A percentile compares a stretch with the other conserved stretches of the same genome.
phyloP scores from a whole-genome alignment of 805 yeast genomes.

The Lachancea thermotolerans region DNA sequence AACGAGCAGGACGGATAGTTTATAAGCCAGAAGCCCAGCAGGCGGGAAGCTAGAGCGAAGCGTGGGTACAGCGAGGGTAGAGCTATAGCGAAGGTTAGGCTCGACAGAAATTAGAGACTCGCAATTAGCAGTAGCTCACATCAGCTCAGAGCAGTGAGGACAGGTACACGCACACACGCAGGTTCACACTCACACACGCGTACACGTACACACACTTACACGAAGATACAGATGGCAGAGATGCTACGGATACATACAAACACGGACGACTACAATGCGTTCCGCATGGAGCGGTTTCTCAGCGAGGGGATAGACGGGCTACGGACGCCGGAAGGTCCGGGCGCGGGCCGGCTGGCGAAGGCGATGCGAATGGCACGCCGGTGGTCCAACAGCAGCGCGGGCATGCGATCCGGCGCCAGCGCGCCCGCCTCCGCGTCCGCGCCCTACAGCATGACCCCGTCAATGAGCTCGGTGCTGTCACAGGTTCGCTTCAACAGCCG shows the following conservation, averaged over 20 bases:
- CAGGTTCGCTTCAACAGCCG: conserved; percentile 12
- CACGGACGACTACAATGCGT: background rate
- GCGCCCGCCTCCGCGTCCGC: background rate
- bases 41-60: no score
- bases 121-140: no score
- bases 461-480: conserved; percentile 23
- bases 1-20: no score
- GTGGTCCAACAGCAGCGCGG: background rate
- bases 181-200: no score
- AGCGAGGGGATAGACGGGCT: background rate
- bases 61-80: no score
- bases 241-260: background rate
- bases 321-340: background rate
- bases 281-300: background rate
- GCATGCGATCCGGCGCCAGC: background rate
- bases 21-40: no score
- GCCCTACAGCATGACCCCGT: conserved; percentile 16
- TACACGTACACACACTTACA: no score
- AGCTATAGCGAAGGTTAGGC: no score
- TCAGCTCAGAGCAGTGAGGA: no score
- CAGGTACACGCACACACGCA: no score
- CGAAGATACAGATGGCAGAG: no score
- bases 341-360: background rate
- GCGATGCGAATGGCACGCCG: background rate
- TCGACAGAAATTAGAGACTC: no score